phyloP scores from a whole-genome alignment of 2,329 filamentous ascomycete species.

The Fusarium multiceps region DNA sequence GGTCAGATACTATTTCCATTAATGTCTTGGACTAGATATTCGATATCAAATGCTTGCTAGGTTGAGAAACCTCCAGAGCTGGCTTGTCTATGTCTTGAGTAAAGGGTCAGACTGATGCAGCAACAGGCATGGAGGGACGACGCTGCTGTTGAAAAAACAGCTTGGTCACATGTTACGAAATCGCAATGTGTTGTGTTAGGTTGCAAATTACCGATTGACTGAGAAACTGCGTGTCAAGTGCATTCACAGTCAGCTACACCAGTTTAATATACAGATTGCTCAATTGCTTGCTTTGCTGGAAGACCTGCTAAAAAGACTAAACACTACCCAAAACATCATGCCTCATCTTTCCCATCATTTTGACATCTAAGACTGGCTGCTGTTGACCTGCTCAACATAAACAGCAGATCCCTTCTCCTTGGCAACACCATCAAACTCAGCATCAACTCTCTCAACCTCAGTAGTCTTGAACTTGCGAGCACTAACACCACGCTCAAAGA shows the following conservation, averaged over 20 bases:
- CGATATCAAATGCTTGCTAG: too few species aligned
- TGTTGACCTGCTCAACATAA: slow-evolving; percentile 27
- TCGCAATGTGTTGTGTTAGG: too few species aligned
- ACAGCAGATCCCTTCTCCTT: slow-evolving; percentile 39
- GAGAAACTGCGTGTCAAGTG: too few species aligned
- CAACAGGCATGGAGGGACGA: too few species aligned
- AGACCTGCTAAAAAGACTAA: neutral
- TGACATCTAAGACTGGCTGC: neutral
- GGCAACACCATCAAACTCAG: slow-evolving; percentile 9
- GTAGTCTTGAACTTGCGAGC: slow-evolving; percentile 56
- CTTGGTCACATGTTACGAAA: too few species aligned
- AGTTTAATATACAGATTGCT: neutral
- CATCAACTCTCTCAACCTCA: slow-evolving; percentile 46
- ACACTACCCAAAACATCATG: neutral
- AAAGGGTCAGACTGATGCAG: too few species aligned
- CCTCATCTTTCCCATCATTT: neutral
- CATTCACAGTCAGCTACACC: neutral
- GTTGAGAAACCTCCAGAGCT: too few species aligned
- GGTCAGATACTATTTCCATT: too few species aligned
- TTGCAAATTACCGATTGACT: too few species aligned
- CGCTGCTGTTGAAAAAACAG: too few species aligned
- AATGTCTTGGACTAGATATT: too few species aligned
- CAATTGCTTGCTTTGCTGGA: neutral
- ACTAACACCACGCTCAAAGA: slow-evolving; percentile 61
- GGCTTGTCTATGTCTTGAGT: too few species aligned